Evolutionary conservation across 805 yeast genomes (phyloP), one percentile per base, ranked within the genome.

Genomic region (Metschnikowia noctiluminum): DNA sequence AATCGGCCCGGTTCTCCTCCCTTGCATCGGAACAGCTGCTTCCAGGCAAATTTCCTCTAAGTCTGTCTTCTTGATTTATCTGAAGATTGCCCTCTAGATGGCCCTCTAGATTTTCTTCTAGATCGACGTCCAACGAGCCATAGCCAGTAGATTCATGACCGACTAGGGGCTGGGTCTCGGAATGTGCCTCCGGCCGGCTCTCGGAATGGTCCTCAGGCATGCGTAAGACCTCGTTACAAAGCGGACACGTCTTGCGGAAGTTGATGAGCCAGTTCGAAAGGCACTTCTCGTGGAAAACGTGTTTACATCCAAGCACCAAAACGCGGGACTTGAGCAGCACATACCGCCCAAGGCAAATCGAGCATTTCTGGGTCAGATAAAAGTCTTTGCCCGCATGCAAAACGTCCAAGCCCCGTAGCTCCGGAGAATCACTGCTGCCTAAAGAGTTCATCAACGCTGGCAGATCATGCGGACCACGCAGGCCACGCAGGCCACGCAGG

Each of bases 201-300:
- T 41, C 27, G 7, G 49, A 45, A 49, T 28, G 49, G 9, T 11
- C 32, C 11, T 53, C 54, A 9, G 45, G 40, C 15, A 44, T 16
- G 6, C 34, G 40, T 12, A 51, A 35, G n/a, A 41, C 15, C 40
- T 52, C 45, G 44, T 80, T 80, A 64, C 87, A 82, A 48, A 82
- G 73, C 2, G 87, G 87, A 56, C 87, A 82, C 34, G 70, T 66
- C 49, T 79, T 70, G 45, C 76, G 70, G 56, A 80, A 78, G 51
- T 71, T 69, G 13, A 81, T 71, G 38, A 82, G 70, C 87, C 87
- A 82, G 50, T 79, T 79, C 26, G 81, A 68, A 43, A 82, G 73
- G 59, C 87, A 82, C 27, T 66, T 68, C 39, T 74, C 76, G 58
- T 82, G 87, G 64, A 74, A 82, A 52, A 81, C 79, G 61, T 82